phyloP scores from a whole-genome alignment of 192 early-diverging fungal species.

The Ambispora gerdemannii region DNA sequence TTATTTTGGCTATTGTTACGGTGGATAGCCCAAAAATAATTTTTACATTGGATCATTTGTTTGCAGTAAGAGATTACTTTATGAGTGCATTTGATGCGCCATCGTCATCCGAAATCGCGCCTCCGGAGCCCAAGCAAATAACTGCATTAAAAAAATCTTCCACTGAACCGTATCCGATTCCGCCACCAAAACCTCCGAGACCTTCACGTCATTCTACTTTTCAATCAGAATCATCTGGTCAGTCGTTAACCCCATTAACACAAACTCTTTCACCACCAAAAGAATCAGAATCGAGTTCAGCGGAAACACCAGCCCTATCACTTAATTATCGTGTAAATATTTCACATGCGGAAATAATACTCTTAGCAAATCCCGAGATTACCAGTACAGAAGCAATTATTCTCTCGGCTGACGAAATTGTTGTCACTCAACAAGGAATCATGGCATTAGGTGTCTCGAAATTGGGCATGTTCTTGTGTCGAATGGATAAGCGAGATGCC shows the following conservation, averaged over 20 bases:
- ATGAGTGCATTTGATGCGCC: conserved; percentile 52
- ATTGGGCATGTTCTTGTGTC: conserved; percentile 88
- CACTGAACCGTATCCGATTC: not conserved
- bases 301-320: conserved; percentile 10
- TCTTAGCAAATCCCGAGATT: conserved; percentile 72
- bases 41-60: conserved; percentile 84
- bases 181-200: conserved; percentile 32
- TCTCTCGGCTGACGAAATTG: conserved; percentile 75
- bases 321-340: conserved; percentile 78
- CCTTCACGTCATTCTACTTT: not conserved
- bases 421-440: conserved; percentile 75
- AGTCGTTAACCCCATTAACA: conserved; percentile 8
- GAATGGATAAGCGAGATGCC: conserved; percentile 77
- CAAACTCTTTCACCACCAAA: not conserved
- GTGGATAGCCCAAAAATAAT: conserved; percentile 81
- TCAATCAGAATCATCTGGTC: not conserved
- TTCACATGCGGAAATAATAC: conserved; percentile 75
- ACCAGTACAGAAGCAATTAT: conserved; percentile 83
- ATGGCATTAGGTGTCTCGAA: conserved; percentile 74
- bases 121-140: conserved; percentile 18
- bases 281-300: not conserved
- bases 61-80: conserved; percentile 74
- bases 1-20: conserved; percentile 63
- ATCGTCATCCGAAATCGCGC: not conserved
- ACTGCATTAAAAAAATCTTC: not conserved